These are phyloP conservation scores for Linum trigynum DNA, from an alignment of 345 rosid species.

Conservation along the genomic window DNA sequence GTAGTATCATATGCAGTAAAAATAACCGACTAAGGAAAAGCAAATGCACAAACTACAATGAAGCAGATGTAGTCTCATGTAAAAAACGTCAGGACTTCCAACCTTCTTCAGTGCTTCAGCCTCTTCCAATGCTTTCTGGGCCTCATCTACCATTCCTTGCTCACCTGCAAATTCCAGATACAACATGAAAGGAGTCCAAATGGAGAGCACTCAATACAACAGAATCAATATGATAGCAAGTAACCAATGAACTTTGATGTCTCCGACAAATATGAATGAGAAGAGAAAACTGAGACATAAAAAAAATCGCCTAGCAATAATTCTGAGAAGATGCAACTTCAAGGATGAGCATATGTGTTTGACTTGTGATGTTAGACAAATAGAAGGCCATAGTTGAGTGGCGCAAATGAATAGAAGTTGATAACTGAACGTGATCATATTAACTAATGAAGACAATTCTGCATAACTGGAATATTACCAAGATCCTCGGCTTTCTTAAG, in stretches of 20 bases:
- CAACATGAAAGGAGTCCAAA: background rate
- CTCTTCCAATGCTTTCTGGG: conserved; percentile 95
- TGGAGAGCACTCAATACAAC: background rate
- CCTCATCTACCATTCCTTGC: conserved; percentile 99
- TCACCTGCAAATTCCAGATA: conserved; percentile 41
- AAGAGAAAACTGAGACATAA: background rate
- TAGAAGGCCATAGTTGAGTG: background rate
- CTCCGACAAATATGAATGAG: background rate
- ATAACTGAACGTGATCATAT: background rate
- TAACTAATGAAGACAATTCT: background rate
- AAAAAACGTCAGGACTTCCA: conserved; percentile 4
- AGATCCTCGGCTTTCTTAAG: conserved; percentile 97
- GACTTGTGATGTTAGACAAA: background rate
- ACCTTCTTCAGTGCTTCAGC: conserved; percentile 99
- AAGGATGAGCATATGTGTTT: background rate
- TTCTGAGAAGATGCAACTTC: background rate
- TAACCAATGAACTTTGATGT: background rate
- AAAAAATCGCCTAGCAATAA: background rate
- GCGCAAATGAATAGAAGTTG: background rate
- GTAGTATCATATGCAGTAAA: background rate
- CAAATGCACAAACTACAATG: background rate
- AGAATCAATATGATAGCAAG: background rate
- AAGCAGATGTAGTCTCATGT: background rate
- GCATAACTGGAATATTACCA: conserved; percentile 35
- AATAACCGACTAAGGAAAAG: background rate